These are phyloP conservation scores for Marsdenia floribunda DNA, from an alignment of 257 asterid genomes.

Conservation along the genomic window DNA sequence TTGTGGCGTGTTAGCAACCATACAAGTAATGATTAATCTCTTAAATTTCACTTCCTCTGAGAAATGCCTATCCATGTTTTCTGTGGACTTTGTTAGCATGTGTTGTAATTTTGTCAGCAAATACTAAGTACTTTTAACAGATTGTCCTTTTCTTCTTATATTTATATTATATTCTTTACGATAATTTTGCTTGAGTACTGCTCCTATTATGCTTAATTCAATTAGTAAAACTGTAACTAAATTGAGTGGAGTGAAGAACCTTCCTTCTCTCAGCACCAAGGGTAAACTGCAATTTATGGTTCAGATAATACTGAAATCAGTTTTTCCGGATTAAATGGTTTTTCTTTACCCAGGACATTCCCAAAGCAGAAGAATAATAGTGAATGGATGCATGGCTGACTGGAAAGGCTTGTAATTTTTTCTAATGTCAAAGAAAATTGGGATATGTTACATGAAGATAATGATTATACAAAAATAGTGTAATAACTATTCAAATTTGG, in stretches of 20 bases:
- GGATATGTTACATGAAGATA: not conserved
- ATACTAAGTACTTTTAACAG: not conserved
- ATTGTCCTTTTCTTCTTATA: no score
- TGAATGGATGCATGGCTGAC: not conserved
- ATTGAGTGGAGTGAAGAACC: not conserved
- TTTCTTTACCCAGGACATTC: not conserved
- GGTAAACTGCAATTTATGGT: not conserved
- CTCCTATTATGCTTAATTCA: not conserved
- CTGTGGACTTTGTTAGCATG: not conserved
- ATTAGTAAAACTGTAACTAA: not conserved
- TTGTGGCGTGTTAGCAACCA: conserved; percentile 95
- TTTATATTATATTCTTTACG: not conserved
- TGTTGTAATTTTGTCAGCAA: not conserved
- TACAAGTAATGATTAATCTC: conserved; percentile 61
- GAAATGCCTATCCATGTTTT: conserved; percentile 13
- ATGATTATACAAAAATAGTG: not conserved
- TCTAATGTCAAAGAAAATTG: not conserved
- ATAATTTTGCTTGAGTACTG: not conserved
- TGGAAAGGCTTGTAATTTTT: not conserved
- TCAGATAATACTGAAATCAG: not conserved
- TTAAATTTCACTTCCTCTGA: conserved; percentile 19
- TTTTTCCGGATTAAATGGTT: not conserved
- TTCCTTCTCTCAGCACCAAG: not conserved
- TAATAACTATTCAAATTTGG: not conserved
- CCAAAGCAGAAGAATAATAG: not conserved